Evolutionary conservation across 139 green algal species (phyloP).

Genomic region (Penium margaritaceum): DNA sequence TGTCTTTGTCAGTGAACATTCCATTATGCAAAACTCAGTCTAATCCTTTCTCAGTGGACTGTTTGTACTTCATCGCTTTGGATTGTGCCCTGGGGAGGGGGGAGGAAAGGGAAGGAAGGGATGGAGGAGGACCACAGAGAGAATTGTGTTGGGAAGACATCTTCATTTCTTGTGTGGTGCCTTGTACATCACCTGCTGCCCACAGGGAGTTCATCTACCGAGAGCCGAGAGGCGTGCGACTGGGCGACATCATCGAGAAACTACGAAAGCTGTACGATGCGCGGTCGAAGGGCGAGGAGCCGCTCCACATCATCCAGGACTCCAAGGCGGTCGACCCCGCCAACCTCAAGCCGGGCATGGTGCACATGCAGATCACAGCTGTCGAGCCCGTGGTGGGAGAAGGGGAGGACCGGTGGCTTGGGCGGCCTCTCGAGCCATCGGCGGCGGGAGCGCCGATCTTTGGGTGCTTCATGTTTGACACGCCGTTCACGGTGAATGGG

Average conservation of each 20-base stretch:
- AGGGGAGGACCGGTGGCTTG: constrained; percentile 36
- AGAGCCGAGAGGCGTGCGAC: constrained; percentile 30
- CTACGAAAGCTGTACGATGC: constrained; percentile 36
- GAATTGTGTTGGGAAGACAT: no score
- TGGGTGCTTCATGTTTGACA: constrained; percentile 41
- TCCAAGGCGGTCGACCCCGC: constrained; percentile 21
- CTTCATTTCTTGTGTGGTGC: no score
- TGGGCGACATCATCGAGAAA: constrained; percentile 46
- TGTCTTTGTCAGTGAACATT: no score
- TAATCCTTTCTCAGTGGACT: no score
- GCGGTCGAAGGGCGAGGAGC: background rate
- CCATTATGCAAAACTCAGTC: no score
- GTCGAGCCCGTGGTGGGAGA: constrained; percentile 31
- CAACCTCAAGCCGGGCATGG: constrained; percentile 25
- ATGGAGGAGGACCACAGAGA: no score
- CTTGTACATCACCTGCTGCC: background rate
- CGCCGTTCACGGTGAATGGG: constrained; percentile 38
- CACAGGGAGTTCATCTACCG: constrained; percentile 41
- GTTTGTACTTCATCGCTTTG: no score
- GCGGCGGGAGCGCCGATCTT: background rate
- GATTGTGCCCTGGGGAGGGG: no score
- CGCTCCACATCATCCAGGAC: constrained; percentile 38
- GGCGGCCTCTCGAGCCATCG: background rate
- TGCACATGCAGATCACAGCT: constrained; percentile 43
- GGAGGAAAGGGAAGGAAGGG: no score